Evolutionary conservation across 805 yeast genomes (phyloP).

Genomic region (Saccharomyces paradoxus): DNA sequence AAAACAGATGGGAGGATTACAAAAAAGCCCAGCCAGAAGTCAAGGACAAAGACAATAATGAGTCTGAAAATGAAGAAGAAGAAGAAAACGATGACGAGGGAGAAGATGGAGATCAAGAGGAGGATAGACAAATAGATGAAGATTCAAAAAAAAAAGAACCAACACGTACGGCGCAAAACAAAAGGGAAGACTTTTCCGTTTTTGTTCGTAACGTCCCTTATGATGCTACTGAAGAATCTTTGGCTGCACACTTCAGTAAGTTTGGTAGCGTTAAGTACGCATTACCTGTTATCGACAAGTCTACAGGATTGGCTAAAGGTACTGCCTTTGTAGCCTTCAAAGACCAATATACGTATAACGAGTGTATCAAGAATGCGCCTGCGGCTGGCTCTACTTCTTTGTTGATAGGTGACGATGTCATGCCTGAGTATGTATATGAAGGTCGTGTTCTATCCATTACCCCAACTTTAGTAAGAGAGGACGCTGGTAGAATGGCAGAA

Average conservation of each 20-base stretch:
- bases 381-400: constrained; percentile 53
- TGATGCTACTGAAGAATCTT: constrained; percentile 76
- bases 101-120: constrained; percentile 25
- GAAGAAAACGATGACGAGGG: constrained; percentile 24
- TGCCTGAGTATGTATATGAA: constrained; percentile 80
- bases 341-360: constrained; percentile 49
- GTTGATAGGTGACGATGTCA: constrained; percentile 85
- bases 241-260: constrained; percentile 65
- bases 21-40: constrained; percentile 38
- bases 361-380: constrained; percentile 76
- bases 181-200: constrained; percentile 60
- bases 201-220: constrained; percentile 92
- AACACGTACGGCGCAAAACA: constrained; percentile 36
- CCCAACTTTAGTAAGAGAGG: constrained; percentile 78
- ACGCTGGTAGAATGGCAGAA: constrained; percentile 68
- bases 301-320: constrained; percentile 81
- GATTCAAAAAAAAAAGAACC: constrained; percentile 30
- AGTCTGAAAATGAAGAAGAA: constrained; percentile 27
- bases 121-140: constrained; percentile 19
- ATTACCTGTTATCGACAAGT: constrained; percentile 81
- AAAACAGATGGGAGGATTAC: constrained; percentile 66
- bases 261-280: constrained; percentile 92
- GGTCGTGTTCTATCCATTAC: constrained; percentile 83
- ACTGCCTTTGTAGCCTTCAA: constrained; percentile 90
- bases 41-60: constrained; percentile 28